Conservation (phyloP, 2,329 filamentous ascomycete species). For the Coleophoma crateriformis region DNA sequence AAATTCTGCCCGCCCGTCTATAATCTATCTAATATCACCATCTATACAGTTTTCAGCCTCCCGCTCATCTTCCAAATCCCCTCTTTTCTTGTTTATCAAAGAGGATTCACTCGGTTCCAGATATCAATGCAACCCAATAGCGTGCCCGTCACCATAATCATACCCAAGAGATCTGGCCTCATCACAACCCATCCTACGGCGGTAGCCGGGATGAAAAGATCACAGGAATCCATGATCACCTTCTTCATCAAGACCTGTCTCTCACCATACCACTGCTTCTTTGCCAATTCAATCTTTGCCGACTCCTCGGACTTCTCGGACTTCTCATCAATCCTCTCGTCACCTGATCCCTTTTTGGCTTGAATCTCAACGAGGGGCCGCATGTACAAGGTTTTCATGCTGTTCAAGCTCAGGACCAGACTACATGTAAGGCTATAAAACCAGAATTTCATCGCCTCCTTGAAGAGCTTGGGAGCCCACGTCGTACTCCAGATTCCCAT, state of each 20-base stretch:
- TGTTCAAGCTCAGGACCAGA: slow-evolving; percentile 35
- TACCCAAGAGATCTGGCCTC: slow-evolving; percentile 46
- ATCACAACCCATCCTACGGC: slow-evolving; percentile 52
- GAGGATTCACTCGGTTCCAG: slow-evolving; percentile 45
- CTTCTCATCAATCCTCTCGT: slow-evolving; percentile 1
- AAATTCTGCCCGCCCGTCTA: too few relatives aligned
- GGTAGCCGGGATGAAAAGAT: slow-evolving; percentile 56
- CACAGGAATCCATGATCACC: slow-evolving; percentile 51
- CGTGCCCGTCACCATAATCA: slow-evolving; percentile 54
- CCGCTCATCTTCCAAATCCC: too few relatives aligned
- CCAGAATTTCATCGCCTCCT: slow-evolving; percentile 67
- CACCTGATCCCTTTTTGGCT: slow-evolving; percentile 2
- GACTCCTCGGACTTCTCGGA: slow-evolving; percentile 28
- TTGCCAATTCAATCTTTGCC: slow-evolving; percentile 17
- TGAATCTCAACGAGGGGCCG: not conserved
- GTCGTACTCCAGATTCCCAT: slow-evolving; percentile 41
- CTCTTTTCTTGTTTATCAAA: too few relatives aligned
- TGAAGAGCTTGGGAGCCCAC: slow-evolving; percentile 40
- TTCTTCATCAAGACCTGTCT: slow-evolving; percentile 35
- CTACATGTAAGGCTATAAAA: slow-evolving; percentile 54
- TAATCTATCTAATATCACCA: too few relatives aligned
- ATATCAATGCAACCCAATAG: slow-evolving; percentile 53
- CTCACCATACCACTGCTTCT: slow-evolving; percentile 13
- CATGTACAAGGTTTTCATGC: slow-evolving; percentile 28
- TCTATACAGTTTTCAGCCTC: too few relatives aligned